Conservation (phyloP, 345 rosid species). For the Carallia brachiata region DNA sequence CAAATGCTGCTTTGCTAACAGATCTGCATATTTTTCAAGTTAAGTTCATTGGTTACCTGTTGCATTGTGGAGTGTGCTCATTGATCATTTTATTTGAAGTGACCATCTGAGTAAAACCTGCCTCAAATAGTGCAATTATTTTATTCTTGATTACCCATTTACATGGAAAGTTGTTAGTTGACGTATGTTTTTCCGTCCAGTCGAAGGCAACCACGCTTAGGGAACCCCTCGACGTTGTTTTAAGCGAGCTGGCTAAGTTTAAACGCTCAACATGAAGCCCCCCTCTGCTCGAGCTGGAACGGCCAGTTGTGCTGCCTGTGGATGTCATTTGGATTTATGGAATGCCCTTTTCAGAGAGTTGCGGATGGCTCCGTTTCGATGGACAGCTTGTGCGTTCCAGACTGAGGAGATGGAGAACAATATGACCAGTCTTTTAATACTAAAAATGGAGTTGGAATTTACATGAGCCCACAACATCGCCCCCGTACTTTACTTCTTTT, state of each 20-base stretch:
- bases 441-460: too few species aligned
- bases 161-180: neutral
- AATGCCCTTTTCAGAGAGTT: too few species aligned
- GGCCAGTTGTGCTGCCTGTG: too few species aligned
- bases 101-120: neutral
- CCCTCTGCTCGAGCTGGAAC: constrained; percentile 4
- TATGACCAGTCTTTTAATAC: too few species aligned
- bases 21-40: neutral
- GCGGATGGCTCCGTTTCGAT: too few species aligned
- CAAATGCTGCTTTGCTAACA: neutral
- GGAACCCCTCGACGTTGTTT: constrained; percentile 40
- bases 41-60: neutral
- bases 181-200: constrained; percentile 26
- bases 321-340: too few species aligned
- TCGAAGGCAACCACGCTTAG: constrained; percentile 33
- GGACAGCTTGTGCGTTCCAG: too few species aligned
- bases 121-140: neutral
- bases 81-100: neutral
- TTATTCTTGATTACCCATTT: constrained; percentile 2
- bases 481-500: too few species aligned
- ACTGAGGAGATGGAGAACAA: too few species aligned
- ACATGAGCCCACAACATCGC: too few species aligned
- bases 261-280: constrained; percentile 23
- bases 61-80: neutral
- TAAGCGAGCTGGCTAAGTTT: constrained; percentile 37